phyloP scores from a whole-genome alignment of 2,329 filamentous ascomycete genomes.

The Aaosphaeria arxii region DNA sequence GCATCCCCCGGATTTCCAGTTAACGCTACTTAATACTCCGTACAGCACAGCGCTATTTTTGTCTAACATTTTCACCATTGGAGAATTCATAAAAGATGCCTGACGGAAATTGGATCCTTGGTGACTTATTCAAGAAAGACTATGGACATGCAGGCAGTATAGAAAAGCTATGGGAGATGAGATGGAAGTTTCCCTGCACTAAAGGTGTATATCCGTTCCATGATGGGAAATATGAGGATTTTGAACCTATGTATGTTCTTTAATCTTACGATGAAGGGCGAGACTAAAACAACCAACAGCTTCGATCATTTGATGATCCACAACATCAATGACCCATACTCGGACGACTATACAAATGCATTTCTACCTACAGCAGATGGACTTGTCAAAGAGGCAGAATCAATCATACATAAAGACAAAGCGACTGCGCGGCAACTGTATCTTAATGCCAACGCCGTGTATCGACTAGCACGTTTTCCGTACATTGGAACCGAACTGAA shows the following conservation, averaged over 20 bases:
- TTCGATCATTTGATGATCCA: constrained; percentile 38
- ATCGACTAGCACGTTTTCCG: constrained; percentile 70
- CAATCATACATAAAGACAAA: constrained; percentile 46
- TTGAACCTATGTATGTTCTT: constrained; percentile 54
- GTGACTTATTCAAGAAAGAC: constrained; percentile 35
- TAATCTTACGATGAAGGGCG: constrained; percentile 51
- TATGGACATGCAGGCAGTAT: constrained; percentile 34
- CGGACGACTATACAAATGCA: constrained; percentile 60
- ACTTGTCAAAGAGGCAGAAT: constrained; percentile 53
- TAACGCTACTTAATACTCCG: no score
- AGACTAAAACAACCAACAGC: constrained; percentile 16
- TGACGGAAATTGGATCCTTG: constrained; percentile 31
- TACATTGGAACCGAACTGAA: constrained; percentile 49
- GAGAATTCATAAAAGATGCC: constrained; percentile 12
- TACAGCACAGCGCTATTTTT: background rate
- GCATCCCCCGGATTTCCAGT: no score
- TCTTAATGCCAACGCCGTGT: constrained; percentile 68
- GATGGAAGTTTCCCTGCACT: constrained; percentile 33
- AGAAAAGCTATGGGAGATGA: constrained; percentile 28
- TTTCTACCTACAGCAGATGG: constrained; percentile 60
- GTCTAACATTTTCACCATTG: background rate
- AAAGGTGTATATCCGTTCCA: constrained; percentile 68
- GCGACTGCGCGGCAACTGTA: constrained; percentile 58
- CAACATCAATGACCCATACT: constrained; percentile 63
- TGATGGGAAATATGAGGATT: constrained; percentile 66